Base-by-base conservation (phyloP, 1,284 basidiomycete genomes). In the Sutorius eximius region DNA sequence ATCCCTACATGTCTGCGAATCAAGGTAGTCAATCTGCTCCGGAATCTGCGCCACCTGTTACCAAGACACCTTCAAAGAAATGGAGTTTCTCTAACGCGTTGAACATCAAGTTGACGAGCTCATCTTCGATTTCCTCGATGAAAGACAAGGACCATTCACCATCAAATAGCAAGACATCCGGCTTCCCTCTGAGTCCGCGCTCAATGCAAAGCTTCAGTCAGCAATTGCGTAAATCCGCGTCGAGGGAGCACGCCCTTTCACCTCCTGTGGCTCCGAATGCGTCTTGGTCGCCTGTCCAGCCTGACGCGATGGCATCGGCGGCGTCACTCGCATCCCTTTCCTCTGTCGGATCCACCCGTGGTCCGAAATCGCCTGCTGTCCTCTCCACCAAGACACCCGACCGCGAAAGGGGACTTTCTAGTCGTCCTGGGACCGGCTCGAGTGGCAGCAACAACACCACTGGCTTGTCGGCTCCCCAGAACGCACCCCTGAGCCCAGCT, bases 61-160 rank as follows among this genome's bases (percentile, higher is more conserved):
- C 79, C 50, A 88, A 87, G 73, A 88, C 89, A 2, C 88, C 89
- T 45, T 91, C 86, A 40, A 96, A 95, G 78, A 98, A 97, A 74
- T 98, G 95, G 95, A 96, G 93, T 65, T 93, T 98, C 73, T 92
- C 92, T 7, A 90, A 84, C 55, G 91, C 91, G 7, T 77, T 97
- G n/a, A 94, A 89, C 62, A 82, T 93, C 62, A 91, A 86, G 68
- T 73, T 92, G 47, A 80, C 85, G 20, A 80, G 79, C 57, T 85
- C 85, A 27, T 81, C 87, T 42, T 83, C 85, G n/a, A 76, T 77
- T n/a, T 75, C 82, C 29, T 80, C 82, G 5, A 73, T 75, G 68
- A 76, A 71, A 61, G 79, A 81, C 43, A 73, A 61, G 55, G 69
- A 69, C 12, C 49, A 70, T 42, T 61, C 60, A 27, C 59, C 66